Base-by-base conservation (phyloP, 305 asterid genomes). In the Coffea humblotiana region DNA sequence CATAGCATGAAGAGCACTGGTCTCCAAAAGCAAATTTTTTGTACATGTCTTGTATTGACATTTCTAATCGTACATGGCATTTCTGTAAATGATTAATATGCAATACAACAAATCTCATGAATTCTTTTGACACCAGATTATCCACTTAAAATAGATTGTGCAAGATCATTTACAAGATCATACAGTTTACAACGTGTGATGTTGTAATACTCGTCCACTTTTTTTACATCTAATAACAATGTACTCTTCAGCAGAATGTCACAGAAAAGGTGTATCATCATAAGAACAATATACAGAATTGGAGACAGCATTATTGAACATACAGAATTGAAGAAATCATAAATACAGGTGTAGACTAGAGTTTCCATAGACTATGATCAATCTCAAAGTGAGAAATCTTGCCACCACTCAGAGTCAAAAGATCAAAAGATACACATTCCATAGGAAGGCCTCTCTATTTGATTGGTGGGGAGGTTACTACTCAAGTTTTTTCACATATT, bases 161-260 rank as follows among this genome's bases (percentile, higher is more conserved):
- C 83, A 76, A 81, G 79, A 75, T 75, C 85, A 78, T 78, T 78
- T 49, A 77, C 84, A 48, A 81, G 56, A 64, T 84, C 81, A 54
- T 90, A 91, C 91, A 88, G 82, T 80, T 60, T 77, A 47, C 81
- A 78, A 8, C 0, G 0, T 13, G 5, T n/a, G 2, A 58, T 51
- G 23, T 68, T 25, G 1, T 51, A 64, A 21, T 69, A 47, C 8
- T 0, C 52, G 68, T 83, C 87, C 21, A 27, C 56, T 12, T 21
- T 0, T 12, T 21, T 0, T 23, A 74, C 76, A 77, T 32, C 32
- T 71, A 78, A 70, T 2, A 79, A 25, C 35, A 82, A 76, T 61
- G 77, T 63, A 65, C 61, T 79, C 13, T 16, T 60, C 80, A 85
- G 25, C 52, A 79, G 67, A 49, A 76, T 51, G 70, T 80, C 27